Conservation (phyloP, 305 asterid species). For the Solanum aculeatissimum region DNA sequence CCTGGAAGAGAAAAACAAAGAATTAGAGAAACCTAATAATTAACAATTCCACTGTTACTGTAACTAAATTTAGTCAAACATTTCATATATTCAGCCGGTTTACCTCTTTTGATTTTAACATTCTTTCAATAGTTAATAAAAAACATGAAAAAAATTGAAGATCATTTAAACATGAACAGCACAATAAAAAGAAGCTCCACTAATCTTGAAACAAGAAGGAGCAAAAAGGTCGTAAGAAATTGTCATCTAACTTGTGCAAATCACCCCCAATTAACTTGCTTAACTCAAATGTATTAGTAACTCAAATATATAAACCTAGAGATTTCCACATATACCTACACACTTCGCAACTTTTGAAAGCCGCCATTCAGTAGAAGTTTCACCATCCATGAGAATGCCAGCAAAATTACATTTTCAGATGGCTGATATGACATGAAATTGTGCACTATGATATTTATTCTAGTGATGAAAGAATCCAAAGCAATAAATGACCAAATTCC, state of each 20-base stretch:
- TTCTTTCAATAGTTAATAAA: not conserved
- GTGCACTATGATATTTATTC: not conserved
- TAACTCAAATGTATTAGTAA: not conserved
- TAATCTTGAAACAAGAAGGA: not conserved
- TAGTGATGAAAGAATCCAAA: not conserved
- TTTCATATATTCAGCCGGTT: not conserved
- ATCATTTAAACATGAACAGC: not conserved
- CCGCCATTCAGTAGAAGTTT: not conserved
- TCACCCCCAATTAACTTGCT: not conserved
- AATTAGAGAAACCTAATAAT: not conserved
- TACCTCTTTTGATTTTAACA: not conserved
- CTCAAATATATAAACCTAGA: not conserved
- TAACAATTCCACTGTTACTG: not conserved
- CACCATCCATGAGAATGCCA: not conserved
- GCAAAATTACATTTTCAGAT: not conserved
- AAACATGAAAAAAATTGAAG: not conserved
- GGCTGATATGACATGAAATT: not conserved
- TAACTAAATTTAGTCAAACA: not conserved
- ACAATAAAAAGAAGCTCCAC: not conserved
- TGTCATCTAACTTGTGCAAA: not conserved
- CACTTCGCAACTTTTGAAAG: not conserved
- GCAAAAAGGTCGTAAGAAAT: not conserved
- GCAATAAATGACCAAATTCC: not conserved
- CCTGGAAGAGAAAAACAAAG: conserved; percentile 39
- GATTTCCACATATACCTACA: not conserved